Base-by-base conservation (phyloP, 225 moss, liverwort and hornwort species). In the Lunularia cruciata region DNA sequence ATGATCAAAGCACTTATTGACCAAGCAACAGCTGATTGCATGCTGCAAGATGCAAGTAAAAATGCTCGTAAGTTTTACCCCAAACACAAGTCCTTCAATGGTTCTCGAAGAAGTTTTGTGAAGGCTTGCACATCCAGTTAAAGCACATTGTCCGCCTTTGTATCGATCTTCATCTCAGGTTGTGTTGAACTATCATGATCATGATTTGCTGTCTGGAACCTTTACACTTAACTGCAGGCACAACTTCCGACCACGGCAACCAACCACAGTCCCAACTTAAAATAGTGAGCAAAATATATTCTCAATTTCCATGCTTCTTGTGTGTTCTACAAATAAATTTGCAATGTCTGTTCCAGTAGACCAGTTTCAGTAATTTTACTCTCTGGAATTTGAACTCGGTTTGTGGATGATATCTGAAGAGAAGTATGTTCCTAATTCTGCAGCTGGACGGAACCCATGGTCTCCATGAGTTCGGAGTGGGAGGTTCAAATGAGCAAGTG, bases 1-100 rank as follows among this genome's bases (percentile, higher is more conserved):
- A 76, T 57, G 76, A 47, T 34, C 27, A 28, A 47, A 32, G 55
- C n/a, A 27, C 38, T 14, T 35, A 22, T 56, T 26, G 38, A 76
- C 64, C 48, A 34, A 19, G 62, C 55, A 55, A 5, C 15, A 15
- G 62, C 65, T 57, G 57, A 65, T 38, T 49, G 9, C 65, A 53
- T 40, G 20, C 25, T 32, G 30, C 43, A 56, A 2, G 22, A 45
- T 56, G n/a, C 23, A 69, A 63, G 70, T 63, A 57, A 42, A 22
- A 37, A 14, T 1, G 5, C 12, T 18, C 12, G 15, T 8, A 15
- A 20, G 16, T 25, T 34, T 4, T 47, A 9, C 13, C 12, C 0
- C 8, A 2, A 19, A 8, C 19, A 23, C 1, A 16, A 16, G 3
- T 45, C 14, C 51, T 31, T 28, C 19, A 4, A 40, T 63, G 42